Evolutionary conservation across 306 rosid genomes (phyloP), one percentile per base, ranked within the genome.

Genomic region (Notholithocarpus densiflorus): DNA sequence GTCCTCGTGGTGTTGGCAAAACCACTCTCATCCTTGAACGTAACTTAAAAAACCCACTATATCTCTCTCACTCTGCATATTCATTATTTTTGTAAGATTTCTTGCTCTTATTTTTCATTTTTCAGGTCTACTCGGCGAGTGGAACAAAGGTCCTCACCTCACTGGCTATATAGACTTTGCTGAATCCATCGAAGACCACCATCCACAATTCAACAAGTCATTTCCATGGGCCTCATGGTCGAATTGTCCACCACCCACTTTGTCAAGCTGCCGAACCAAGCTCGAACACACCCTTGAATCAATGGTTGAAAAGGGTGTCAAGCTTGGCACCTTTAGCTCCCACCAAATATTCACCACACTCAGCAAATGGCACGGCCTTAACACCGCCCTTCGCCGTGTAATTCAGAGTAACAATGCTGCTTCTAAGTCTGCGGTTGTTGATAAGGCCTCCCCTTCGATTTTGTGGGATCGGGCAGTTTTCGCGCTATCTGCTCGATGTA

Each of bases 1-100:
- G 99, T 23, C 99, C 98, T 68, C 79, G 97, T 78, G 98, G 98
- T 86, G 94, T 84, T 52, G 99, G 99, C 6, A 93, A 95, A 87
- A 95, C 98, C 75, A 87, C 99, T 31, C 93, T 95, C 89, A 84
- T 95, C 24, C 93, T 89, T 75, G 87, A 93, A 72, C 97, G 99
- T 94, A 85, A 65, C 23, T 48, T 20, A 27, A 21, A 6, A 27
- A 48, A 48, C 53, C 53, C 53, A 12, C 53, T 32, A 54, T 45
- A 17, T 11, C 51, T 56, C 3, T 17, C 71, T 56, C 48, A 37
- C 5, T 6, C 4, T 68, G 5, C 13, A 24, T 10, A 48, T 48
- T 48, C 53, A 12, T 3, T 48, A 23, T 5, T 29, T 27, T 5
- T 80, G 66, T 76, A 4, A 66, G 8, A 20, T 55, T 37, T 19